Percentiles rank a stretch among this genome's conserved stretches.
These are phyloP conservation scores for Leishmania arabica DNA, from an alignment of 208 protist genomes.

Conservation along the genomic window DNA sequence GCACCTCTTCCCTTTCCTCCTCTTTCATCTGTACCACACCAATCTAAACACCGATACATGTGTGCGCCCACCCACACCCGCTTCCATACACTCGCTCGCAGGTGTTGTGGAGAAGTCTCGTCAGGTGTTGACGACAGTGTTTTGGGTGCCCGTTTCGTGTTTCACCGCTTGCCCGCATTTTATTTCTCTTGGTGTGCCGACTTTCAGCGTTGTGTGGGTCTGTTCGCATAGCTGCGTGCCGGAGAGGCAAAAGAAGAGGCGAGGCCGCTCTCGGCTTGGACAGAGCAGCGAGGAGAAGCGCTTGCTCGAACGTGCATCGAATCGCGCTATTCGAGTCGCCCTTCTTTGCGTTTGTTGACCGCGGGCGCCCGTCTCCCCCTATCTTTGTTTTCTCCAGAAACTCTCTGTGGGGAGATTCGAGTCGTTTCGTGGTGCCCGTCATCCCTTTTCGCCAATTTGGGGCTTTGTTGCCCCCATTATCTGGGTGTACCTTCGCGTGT, in stretches of 20 bases:
- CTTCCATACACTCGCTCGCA: background rate
- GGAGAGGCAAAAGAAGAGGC: background rate
- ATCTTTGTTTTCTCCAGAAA: background rate
- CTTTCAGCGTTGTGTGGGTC: background rate
- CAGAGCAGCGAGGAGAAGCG: background rate
- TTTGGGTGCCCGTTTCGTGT: background rate
- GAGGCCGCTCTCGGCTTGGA: background rate
- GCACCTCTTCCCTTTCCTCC: background rate
- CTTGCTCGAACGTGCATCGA: background rate
- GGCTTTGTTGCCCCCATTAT: too few relatives aligned
- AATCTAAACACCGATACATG: background rate
- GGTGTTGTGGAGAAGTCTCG: background rate
- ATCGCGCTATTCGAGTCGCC: background rate
- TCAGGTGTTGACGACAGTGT: background rate
- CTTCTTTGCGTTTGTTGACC: background rate
- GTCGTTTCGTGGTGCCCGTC: background rate
- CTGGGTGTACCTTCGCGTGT: background rate
- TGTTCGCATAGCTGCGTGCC: background rate
- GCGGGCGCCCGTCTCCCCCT: background rate
- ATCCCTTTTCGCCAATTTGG: background rate
- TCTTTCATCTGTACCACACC: background rate
- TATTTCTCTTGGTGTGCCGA: background rate
- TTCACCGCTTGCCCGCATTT: background rate
- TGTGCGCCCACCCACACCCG: background rate
- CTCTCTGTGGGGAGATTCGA: background rate